Base-by-base conservation (phyloP, 2,329 filamentous ascomycete genomes). In the Fusarium fracticaudum region DNA sequence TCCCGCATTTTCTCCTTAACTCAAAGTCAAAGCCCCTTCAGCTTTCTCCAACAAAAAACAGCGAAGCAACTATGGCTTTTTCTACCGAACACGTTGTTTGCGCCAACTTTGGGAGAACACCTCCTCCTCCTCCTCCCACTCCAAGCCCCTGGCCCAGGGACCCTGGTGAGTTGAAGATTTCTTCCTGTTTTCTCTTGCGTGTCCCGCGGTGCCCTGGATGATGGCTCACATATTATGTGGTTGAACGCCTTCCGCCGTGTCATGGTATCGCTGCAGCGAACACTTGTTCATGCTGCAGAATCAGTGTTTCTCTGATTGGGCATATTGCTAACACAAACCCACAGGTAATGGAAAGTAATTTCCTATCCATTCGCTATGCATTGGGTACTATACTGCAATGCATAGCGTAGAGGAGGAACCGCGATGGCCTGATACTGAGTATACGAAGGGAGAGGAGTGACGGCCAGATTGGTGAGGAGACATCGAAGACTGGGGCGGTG, bases 131-230 rank as follows among this genome's bases (percentile, higher is more conserved):
- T 26, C 50, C 50, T 53, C 73, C 68, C 38, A 61, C 64, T 24
- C 61, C 67, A 2, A 64, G 22, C 44, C 62, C 48, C n/a, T 61
- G 61, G 57, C 72, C 72, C 22, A 65, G 33, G n/a, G 72, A 75
- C 20, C 72, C 72, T 0, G 10, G 72, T 75, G n/a, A 72, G 72
- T 48, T 33, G 15, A 37, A 18, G 12, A 7, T 15, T 26, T 15
- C 29, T 33, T n/a, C 10, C 8, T 51, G 9, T 22, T 37, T 8
- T 29, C 31, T 50, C n/a, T 48, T 15, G 48, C 31, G n/a, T 14
- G 15, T 22, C 40, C 38, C 35, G 37, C 24, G 48, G 40, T 29
- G 38, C 22, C 24, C 38, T 41, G 26, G 40, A 26, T 33, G 35
- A 44, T 51, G 43, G 58, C 38, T 44, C 31, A 45, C n/a, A 48